These are phyloP conservation scores for Haplosporangium gracile DNA, from an alignment of 192 early-diverging fungal genomes.

Conservation along the genomic window DNA sequence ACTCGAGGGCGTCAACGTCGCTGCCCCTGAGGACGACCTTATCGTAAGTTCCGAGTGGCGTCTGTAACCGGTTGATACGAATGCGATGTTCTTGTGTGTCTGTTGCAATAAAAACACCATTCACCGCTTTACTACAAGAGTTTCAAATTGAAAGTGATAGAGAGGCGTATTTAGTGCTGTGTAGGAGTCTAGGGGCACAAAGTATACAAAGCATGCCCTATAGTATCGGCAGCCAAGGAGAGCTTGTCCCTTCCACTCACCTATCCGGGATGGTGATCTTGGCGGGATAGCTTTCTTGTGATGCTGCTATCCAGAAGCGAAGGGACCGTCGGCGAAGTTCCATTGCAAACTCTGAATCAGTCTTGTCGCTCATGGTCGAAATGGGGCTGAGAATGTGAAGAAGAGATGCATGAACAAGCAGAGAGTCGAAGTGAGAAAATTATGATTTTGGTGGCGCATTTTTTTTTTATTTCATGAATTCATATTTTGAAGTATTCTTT, in stretches of 20 bases:
- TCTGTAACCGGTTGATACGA: constrained; percentile 60
- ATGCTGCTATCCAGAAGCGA: constrained; percentile 62
- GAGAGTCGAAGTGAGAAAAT: background rate
- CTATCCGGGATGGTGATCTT: constrained; percentile 56
- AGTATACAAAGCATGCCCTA: too few species aligned
- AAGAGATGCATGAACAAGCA: background rate
- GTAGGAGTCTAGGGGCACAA: too few species aligned
- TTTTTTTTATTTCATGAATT: background rate
- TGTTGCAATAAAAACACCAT: constrained; percentile 59
- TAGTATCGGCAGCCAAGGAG: too few species aligned
- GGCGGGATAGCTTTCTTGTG: constrained; percentile 29
- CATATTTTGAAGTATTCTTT: background rate
- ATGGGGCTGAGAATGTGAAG: background rate
- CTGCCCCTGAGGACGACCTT: constrained; percentile 65
- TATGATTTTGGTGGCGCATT: background rate
- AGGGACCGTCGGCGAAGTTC: constrained; percentile 60
- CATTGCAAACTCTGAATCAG: constrained; percentile 33
- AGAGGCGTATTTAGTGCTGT: background rate
- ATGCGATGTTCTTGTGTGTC: constrained; percentile 67
- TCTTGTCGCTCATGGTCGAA: constrained; percentile 7
- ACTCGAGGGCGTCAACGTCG: constrained; percentile 60
- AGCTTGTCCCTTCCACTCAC: constrained; percentile 10
- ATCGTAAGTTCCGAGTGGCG: constrained; percentile 64
- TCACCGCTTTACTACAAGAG: constrained; percentile 39
- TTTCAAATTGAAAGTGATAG: background rate